These are phyloP conservation scores for Solanum paucissectum DNA, from an alignment of 257 asterid genomes.

Conservation along the genomic window DNA sequence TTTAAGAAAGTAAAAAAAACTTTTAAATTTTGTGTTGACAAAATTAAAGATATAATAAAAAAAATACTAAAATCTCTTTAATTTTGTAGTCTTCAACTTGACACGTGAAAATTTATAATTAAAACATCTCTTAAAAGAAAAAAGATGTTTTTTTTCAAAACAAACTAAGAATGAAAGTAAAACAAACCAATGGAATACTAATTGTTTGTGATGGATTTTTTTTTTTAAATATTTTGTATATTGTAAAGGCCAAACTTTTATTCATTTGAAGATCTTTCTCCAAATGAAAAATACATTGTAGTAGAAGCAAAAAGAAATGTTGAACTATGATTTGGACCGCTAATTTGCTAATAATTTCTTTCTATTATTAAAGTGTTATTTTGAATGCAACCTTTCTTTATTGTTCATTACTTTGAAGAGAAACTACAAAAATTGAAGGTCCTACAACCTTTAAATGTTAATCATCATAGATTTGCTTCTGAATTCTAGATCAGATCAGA, in stretches of 20 bases:
- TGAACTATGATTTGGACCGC: background rate
- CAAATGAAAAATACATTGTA: background rate
- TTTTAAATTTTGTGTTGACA: background rate
- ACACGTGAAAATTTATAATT: background rate
- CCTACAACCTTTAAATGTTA: background rate
- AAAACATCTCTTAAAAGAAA: background rate
- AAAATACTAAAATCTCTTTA: background rate
- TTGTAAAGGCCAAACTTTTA: background rate
- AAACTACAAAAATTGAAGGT: background rate
- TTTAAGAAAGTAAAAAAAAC: rapidly evolving
- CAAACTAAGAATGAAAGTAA: background rate
- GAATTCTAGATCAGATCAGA: background rate
- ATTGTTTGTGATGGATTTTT: background rate
- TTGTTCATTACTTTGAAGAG: background rate
- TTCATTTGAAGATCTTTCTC: background rate
- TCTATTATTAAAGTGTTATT: background rate
- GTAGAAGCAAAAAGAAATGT: background rate
- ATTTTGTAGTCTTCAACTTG: background rate
- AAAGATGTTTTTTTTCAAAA: background rate
- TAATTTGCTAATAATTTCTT: background rate
- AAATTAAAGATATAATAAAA: background rate
- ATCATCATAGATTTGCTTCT: background rate
- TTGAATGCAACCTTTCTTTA: background rate
- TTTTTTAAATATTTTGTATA: background rate
- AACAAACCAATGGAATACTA: background rate